Conservation (phyloP, 768 basidiomycete species). For the Naematelia aurantialba region DNA sequence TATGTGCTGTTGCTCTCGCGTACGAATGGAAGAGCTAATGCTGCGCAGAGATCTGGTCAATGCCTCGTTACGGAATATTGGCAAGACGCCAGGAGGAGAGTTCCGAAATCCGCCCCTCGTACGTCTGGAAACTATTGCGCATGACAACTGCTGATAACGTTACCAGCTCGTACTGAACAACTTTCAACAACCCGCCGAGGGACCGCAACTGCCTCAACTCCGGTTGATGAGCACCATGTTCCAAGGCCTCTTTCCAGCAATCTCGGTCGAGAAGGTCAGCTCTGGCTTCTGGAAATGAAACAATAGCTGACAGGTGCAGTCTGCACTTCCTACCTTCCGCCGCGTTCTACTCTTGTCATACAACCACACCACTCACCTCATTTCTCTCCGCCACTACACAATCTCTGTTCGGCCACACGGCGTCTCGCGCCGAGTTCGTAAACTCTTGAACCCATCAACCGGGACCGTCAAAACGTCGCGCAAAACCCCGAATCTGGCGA, state of each 20-base stretch:
- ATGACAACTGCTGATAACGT: neutral
- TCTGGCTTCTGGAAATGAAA: conserved; percentile 56
- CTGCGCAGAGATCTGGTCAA: conserved; percentile 47
- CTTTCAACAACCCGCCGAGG: conserved; percentile 56
- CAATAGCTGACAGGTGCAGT: conserved; percentile 51
- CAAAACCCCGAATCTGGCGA: conserved; percentile 64
- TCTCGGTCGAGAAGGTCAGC: conserved; percentile 56
- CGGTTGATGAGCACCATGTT: conserved; percentile 92
- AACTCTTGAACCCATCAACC: conserved; percentile 65
- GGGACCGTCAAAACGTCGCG: conserved; percentile 29
- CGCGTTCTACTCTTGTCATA: conserved; percentile 91
- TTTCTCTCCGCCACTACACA: conserved; percentile 90
- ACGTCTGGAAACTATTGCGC: conserved; percentile 35
- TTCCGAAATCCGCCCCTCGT: conserved; percentile 90
- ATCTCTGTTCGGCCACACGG: conserved; percentile 95
- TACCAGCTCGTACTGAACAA: conserved; percentile 75
- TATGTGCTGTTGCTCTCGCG: conserved; percentile 21
- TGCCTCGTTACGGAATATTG: conserved; percentile 45
- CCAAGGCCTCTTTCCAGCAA: conserved; percentile 92
- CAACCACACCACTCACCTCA: conserved; percentile 74
- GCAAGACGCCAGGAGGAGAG: conserved; percentile 49
- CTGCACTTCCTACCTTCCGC: conserved; percentile 63
- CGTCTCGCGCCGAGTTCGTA: conserved; percentile 83
- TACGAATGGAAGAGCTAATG: neutral
- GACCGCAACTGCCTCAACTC: conserved; percentile 74